Evolutionary conservation across 345 rosid genomes (phyloP).

Genomic region (Syzygium aqueum): DNA sequence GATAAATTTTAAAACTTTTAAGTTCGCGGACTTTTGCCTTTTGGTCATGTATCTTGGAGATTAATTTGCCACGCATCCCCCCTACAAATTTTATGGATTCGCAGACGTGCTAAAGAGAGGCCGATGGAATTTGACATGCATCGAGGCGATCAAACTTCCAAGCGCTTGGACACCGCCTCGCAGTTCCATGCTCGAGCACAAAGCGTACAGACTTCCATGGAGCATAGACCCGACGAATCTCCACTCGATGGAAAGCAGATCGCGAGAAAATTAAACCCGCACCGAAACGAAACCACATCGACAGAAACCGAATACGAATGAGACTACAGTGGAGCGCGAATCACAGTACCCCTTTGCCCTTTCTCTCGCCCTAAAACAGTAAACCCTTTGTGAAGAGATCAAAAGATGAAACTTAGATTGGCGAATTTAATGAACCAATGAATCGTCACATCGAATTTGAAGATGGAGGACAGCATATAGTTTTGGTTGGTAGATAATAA

Average conservation of each 20-base stretch:
- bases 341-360: too few species aligned
- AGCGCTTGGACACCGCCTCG: neutral
- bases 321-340: too few species aligned
- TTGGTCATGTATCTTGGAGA: neutral
- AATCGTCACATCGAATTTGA: neutral
- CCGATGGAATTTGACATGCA: neutral
- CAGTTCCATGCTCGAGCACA: neutral
- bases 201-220: neutral
- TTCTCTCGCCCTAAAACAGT: neutral
- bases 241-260: neutral
- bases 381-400: neutral
- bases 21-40: neutral
- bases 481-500: accelerated
- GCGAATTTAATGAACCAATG: neutral
- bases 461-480: neutral
- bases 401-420: neutral
- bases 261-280: neutral
- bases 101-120: neutral
- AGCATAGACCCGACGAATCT: neutral
- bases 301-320: too few species aligned
- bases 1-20: neutral
- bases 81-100: neutral
- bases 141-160: neutral
- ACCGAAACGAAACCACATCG: neutral
- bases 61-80: neutral